Conservation (phyloP, 441 rosid genomes). For the California macrophylla region DNA sequence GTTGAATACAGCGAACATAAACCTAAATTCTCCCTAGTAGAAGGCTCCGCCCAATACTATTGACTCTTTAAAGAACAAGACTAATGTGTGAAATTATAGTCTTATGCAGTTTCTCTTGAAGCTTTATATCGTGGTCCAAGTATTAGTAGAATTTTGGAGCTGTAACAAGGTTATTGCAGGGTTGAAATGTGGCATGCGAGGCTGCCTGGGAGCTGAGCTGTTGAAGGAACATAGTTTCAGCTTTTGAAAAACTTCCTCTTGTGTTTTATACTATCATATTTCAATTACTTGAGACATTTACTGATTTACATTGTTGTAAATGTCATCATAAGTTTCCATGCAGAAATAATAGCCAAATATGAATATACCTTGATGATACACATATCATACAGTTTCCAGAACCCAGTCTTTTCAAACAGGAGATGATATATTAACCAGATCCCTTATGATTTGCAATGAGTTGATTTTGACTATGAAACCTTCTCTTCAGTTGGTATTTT, state of each 20-base stretch:
- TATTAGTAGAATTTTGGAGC: background rate
- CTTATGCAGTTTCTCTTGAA: conserved; percentile 8
- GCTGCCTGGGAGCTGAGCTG: conserved; percentile 12
- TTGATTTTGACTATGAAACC: background rate
- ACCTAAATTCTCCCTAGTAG: conserved; percentile 32
- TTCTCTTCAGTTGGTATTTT: background rate
- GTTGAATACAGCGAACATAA: conserved; percentile 69
- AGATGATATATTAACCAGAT: no score
- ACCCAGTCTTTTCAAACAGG: no score
- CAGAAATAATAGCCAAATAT: no score
- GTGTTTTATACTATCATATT: background rate
- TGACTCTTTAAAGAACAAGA: conserved; percentile 17
- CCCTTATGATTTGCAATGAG: no score
- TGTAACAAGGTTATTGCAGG: conserved; percentile 10
- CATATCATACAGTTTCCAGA: no score
- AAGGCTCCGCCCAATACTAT: conserved; percentile 28
- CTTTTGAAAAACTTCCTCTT: background rate
- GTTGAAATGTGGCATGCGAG: conserved; percentile 10
- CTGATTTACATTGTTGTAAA: background rate
- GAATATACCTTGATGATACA: no score
- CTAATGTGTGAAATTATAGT: conserved; percentile 7
- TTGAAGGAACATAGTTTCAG: conserved; percentile 10
- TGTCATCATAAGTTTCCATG: no score
- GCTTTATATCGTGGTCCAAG: conserved; percentile 4
- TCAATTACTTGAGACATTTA: background rate